phyloP scores from a whole-genome alignment of 2,329 filamentous ascomycete genomes.

The Paecilomyces fulvus region DNA sequence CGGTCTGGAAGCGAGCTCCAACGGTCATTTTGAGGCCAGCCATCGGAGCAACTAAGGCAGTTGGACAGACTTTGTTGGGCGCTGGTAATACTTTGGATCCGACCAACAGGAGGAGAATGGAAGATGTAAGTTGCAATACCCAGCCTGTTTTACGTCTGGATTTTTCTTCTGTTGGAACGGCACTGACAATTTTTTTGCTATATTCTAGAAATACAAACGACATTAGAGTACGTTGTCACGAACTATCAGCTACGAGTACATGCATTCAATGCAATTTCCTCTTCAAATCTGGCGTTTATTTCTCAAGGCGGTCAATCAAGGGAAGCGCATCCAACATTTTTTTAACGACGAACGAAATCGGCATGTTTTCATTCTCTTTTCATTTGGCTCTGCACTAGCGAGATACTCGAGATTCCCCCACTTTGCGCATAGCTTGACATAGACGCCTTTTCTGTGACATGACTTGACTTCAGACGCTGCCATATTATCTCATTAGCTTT shows the following conservation, averaged over 20 bases:
- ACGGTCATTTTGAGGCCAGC: conserved; percentile 86
- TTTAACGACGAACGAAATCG: not conserved
- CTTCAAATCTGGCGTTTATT: not conserved
- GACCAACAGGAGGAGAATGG: conserved; percentile 67
- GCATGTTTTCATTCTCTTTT: not conserved
- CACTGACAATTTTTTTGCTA: conserved; percentile 4
- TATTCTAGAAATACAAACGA: conserved; percentile 35
- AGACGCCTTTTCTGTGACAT: not conserved
- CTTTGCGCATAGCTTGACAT: not conserved
- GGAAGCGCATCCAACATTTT: not conserved
- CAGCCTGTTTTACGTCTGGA: not conserved
- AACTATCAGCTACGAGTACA: not conserved
- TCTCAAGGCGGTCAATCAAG: not conserved
- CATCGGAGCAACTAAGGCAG: conserved; percentile 79
- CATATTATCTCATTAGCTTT: not conserved
- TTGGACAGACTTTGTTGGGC: conserved; percentile 82
- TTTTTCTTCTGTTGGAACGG: not conserved
- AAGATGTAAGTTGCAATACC: conserved; percentile 64
- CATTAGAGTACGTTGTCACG: conserved; percentile 17
- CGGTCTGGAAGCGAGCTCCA: conserved; percentile 73
- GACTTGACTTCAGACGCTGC: not conserved
- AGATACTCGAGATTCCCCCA: not conserved
- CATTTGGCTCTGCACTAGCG: not conserved
- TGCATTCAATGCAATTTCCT: not conserved
- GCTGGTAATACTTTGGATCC: conserved; percentile 88